Percentiles rank a stretch among this genome's conserved stretches.
phyloP scores from a whole-genome alignment of 331 rosid genomes.

The Stylosanthes scabra region DNA sequence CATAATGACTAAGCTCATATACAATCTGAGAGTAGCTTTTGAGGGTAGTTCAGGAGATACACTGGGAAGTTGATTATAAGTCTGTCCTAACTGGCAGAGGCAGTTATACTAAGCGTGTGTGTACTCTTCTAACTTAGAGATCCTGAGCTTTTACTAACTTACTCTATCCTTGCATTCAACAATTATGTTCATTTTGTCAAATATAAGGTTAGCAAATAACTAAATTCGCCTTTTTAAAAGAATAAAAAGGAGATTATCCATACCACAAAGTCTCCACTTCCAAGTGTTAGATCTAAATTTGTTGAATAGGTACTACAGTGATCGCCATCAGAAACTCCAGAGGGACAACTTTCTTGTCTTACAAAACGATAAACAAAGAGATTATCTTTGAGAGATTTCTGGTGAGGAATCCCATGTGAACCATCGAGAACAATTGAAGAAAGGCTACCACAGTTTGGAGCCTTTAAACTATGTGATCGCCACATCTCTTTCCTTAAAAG shows the following conservation, averaged over 20 bases:
- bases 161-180: background rate
- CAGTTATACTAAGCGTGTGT: too few species aligned
- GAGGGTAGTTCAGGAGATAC: too few species aligned
- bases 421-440: conserved; percentile 77
- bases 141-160: too few species aligned
- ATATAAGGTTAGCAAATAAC: conserved; percentile 16
- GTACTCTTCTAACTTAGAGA: too few species aligned
- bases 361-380: conserved; percentile 70
- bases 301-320: conserved; percentile 42
- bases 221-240: conserved; percentile 17
- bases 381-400: conserved; percentile 57
- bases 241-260: conserved; percentile 11
- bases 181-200: conserved; percentile 7
- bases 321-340: conserved; percentile 48
- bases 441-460: conserved; percentile 54
- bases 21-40: too few species aligned
- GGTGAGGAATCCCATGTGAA: conserved; percentile 55
- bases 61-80: too few species aligned
- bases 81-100: too few species aligned
- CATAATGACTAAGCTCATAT: too few species aligned
- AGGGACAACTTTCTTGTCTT: conserved; percentile 42
- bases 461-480: conserved; percentile 59
- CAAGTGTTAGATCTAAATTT: conserved; percentile 60
- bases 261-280: conserved; percentile 94
- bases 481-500: conserved; percentile 69